These are phyloP conservation scores for Dendrostoma leiphaemia DNA, from an alignment of 2,329 filamentous ascomycete genomes.

Conservation along the genomic window DNA sequence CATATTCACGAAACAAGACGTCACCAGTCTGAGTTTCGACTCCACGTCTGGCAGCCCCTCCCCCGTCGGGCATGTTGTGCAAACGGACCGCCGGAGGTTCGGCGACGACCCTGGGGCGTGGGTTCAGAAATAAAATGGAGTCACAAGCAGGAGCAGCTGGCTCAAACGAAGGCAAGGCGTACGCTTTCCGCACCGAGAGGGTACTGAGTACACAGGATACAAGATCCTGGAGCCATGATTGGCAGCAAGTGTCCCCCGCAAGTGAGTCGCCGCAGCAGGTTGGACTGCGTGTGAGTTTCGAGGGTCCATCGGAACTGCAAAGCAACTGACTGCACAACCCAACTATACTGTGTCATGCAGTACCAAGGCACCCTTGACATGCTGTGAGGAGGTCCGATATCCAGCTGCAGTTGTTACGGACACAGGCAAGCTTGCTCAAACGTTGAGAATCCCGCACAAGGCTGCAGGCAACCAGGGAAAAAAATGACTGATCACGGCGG, in stretches of 20 bases:
- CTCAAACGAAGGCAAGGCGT: neutral
- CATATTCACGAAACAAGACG: neutral
- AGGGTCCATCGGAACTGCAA: constrained; percentile 1
- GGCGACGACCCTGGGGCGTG: neutral
- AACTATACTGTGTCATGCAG: neutral
- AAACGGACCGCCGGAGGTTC: neutral
- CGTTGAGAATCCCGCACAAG: constrained; percentile 6
- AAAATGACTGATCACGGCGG: constrained; percentile 18
- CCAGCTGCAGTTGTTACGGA: neutral
- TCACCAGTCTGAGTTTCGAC: constrained; percentile 3
- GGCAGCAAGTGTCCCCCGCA: neutral
- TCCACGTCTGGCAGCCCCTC: neutral
- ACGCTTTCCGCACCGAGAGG: neutral
- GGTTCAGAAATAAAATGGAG: neutral
- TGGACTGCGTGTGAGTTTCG: constrained; percentile 6
- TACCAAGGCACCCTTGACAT: neutral
- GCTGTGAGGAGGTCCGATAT: neutral
- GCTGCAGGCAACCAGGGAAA: constrained; percentile 13
- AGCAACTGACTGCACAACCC: neutral
- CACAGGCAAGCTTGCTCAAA: neutral
- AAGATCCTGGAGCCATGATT: neutral
- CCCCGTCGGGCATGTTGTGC: neutral
- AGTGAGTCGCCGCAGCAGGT: constrained; percentile 1
- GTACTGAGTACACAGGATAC: neutral
- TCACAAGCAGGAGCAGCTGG: neutral